Base-by-base conservation (phyloP, 129 eudicot species). In the Glebionis coronaria region DNA sequence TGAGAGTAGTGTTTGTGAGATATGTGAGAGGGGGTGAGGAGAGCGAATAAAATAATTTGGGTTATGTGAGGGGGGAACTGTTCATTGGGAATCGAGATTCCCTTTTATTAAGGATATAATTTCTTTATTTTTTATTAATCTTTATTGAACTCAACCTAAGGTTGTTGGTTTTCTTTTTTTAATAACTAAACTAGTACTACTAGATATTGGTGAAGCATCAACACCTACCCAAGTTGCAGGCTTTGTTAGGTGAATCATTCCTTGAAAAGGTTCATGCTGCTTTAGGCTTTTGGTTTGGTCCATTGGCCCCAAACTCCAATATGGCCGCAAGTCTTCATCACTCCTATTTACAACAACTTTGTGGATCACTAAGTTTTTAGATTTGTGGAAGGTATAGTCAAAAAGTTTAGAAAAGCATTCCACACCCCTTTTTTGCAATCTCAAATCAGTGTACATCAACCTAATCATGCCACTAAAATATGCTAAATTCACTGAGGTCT, bases 311-410 rank as follows among this genome's bases (percentile, higher is more conserved):
- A 68, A 75, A 68, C 74, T 60, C 63, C 79, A 75, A 68, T 44
- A 59, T 68, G 54, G n/a, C 25, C 50, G 67, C 15, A 74, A 46
- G 62, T 67, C 68, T 67, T 63, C 47, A 73, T 27, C 71, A 63
- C 38, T 63, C 58, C 73, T 15, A 23, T n/a, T n/a, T n/a, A 38
- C 57, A 68, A 58, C 42, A 35, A 35, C 23, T 11, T 56, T 28
- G 59, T 61, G 23, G 74, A 14, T 75, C 74, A 68, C 69, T 68
- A 21, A 68, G 46, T 38, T 59, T 50, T 20, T 60, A 51, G 70
- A 61, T 76, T 51, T 69, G 65, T 76, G 80, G 80, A 68, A 76
- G 74, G 70, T 61, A 54, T 68, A 61, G 70, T 68, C 80, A 69
- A 76, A 75, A 76, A 73, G 78, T 65, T 64, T 73, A 3, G 44